Conservation (phyloP, 306 rosid species). For the Cicer bijugum region DNA sequence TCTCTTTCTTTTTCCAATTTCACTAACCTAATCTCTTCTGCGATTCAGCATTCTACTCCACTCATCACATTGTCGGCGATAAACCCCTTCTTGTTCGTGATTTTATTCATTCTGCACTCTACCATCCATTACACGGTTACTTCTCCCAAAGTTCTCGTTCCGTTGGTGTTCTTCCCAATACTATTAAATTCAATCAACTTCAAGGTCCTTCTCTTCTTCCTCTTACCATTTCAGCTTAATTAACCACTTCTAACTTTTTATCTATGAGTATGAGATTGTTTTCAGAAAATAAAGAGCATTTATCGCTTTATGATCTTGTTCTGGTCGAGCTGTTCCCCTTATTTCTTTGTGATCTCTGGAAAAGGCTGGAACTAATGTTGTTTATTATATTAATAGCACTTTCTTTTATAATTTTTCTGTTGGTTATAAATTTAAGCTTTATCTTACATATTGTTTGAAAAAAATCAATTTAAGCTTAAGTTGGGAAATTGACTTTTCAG, state of each 20-base stretch:
- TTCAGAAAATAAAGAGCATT: neutral
- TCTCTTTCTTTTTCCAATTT: neutral
- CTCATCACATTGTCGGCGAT: constrained; percentile 69
- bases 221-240: neutral
- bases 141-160: constrained; percentile 76
- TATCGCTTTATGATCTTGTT: neutral
- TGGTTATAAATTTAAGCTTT: neutral
- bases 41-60: constrained; percentile 65
- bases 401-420: neutral
- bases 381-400: neutral
- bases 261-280: neutral
- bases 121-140: constrained; percentile 81
- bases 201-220: constrained; percentile 51
- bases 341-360: neutral
- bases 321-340: constrained; percentile 10
- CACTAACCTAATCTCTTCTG: constrained; percentile 45
- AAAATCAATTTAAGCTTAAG: neutral
- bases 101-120: constrained; percentile 89
- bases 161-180: constrained; percentile 74
- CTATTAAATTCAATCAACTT: constrained; percentile 75
- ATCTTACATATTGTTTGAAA: too few species aligned
- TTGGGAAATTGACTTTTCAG: neutral
- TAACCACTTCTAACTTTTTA: too few species aligned
- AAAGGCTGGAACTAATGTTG: neutral
- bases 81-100: constrained; percentile 92